These are phyloP conservation scores for Nicotiana obtusifolia DNA, from an alignment of 257 asterid genomes.

Conservation along the genomic window DNA sequence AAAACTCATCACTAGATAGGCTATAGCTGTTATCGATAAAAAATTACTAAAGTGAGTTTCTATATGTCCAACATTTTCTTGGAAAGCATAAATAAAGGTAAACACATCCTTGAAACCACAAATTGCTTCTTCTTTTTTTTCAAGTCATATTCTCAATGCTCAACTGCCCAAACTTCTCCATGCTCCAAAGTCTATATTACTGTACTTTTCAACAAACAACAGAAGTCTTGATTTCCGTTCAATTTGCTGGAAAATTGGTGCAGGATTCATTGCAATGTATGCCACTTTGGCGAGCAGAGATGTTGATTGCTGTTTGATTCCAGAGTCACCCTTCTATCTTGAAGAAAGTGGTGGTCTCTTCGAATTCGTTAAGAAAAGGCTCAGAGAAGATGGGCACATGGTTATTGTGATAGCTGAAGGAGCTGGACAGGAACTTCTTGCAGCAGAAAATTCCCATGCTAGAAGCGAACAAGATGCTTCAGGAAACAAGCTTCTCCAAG, in stretches of 20 bases:
- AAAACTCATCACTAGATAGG: neutral
- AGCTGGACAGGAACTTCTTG: slow-evolving; percentile 86
- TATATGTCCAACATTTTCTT: neutral
- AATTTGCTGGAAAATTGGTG: slow-evolving; percentile 11
- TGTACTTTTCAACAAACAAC: neutral
- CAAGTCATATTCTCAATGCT: neutral
- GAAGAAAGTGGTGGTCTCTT: slow-evolving; percentile 82
- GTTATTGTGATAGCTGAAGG: slow-evolving; percentile 95
- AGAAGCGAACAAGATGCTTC: slow-evolving; percentile 72
- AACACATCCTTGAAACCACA: neutral
- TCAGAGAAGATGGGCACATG: slow-evolving; percentile 85
- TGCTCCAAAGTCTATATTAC: neutral
- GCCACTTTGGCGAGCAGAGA: slow-evolving; percentile 97
- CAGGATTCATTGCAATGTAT: slow-evolving; percentile 92
- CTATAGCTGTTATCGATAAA: neutral
- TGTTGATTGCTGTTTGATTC: slow-evolving; percentile 93
- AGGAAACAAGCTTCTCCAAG: slow-evolving; percentile 83
- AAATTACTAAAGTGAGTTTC: neutral
- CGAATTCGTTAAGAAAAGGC: slow-evolving; percentile 59
- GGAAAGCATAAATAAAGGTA: neutral
- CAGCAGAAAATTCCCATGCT: slow-evolving; percentile 20
- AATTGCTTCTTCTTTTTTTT: neutral
- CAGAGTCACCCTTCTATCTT: slow-evolving; percentile 84
- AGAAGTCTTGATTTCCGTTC: neutral
- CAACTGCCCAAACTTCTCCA: neutral